Evolutionary conservation across 306 rosid species (phyloP).

Genomic region (Sphenostylis stenocarpa): DNA sequence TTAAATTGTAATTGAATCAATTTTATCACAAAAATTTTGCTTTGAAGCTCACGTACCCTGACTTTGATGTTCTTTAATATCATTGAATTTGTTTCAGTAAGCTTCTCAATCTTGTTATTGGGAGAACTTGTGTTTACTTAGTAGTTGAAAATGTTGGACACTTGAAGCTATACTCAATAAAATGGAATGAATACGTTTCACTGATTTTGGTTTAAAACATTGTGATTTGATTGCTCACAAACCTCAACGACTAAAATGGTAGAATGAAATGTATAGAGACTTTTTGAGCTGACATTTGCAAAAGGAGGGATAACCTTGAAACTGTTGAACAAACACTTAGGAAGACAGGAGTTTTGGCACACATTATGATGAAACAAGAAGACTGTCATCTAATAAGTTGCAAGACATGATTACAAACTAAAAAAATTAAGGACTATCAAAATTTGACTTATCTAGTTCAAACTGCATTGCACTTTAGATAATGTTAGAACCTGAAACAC

Average conservation of each 20-base stretch:
- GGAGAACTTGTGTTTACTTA: not conserved
- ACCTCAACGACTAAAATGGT: not conserved
- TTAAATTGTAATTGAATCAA: slow-evolving; percentile 7
- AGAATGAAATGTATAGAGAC: not conserved
- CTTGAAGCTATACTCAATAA: not conserved
- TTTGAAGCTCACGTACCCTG: not conserved
- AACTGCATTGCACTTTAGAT: not conserved
- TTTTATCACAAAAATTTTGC: not conserved
- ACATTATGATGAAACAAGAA: not conserved
- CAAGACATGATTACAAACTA: not conserved
- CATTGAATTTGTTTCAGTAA: not conserved
- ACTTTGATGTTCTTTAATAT: not conserved
- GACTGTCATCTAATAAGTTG: not conserved
- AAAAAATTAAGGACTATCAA: not conserved
- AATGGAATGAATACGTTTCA: not conserved
- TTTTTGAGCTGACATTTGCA: not conserved
- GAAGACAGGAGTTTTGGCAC: not conserved
- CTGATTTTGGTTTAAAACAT: not conserved
- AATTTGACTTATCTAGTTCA: not conserved
- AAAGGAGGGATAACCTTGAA: not conserved
- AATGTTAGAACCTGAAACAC: not conserved
- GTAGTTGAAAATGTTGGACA: not conserved
- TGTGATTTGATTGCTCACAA: not conserved
- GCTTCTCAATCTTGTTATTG: slow-evolving; percentile 4
- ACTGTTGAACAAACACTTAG: not conserved